Conservation (phyloP, 495 filamentous ascomycete species). For the Talaromyces liani region DNA sequence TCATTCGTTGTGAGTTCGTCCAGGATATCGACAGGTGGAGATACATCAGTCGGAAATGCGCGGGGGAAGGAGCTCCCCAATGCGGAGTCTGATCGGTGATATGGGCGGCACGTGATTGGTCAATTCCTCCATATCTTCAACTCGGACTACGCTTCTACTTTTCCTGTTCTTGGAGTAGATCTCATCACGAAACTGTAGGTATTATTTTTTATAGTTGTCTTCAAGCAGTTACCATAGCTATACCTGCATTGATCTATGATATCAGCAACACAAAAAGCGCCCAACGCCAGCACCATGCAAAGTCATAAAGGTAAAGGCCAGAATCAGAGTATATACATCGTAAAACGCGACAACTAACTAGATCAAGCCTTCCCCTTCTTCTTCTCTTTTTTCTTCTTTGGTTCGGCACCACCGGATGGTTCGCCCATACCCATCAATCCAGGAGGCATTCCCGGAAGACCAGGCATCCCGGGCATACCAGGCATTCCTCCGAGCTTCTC, state of each 20-base stretch:
- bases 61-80: background rate
- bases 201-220: too few species aligned
- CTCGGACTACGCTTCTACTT: too few species aligned
- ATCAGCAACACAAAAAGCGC: constrained; percentile 4
- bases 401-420: constrained; percentile 29
- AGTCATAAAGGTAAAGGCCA: constrained; percentile 8
- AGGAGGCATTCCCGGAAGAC: constrained; percentile 31
- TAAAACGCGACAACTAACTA: constrained; percentile 4
- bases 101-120: background rate
- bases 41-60: background rate
- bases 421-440: constrained; percentile 27
- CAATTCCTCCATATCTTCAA: background rate
- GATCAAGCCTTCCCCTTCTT: constrained; percentile 39
- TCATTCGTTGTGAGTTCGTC: background rate
- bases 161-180: too few species aligned
- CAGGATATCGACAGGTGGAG: background rate
- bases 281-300: constrained; percentile 32
- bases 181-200: too few species aligned
- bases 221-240: background rate
- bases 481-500: constrained; percentile 49
- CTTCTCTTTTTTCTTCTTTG: constrained; percentile 46
- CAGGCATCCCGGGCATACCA: constrained; percentile 39
- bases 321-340: constrained; percentile 10
- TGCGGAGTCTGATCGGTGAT: background rate
- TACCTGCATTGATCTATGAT: background rate